Conservation (phyloP, 208 protist species). For the Leishmania turanica region DNA sequence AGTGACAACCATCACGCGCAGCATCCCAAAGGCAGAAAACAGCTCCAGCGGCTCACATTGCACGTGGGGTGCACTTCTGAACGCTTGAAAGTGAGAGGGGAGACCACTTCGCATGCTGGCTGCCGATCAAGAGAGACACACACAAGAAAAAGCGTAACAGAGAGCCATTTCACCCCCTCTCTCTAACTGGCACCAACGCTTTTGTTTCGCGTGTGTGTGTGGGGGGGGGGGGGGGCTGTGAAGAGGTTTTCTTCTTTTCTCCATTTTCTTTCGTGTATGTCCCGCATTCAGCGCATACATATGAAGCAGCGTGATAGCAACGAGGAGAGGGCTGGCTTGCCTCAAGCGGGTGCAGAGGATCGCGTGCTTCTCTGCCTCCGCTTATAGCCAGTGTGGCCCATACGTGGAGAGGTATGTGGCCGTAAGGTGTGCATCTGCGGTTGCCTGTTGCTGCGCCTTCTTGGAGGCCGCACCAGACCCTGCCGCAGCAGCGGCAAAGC, state of each 20-base stretch:
- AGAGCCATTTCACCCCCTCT: not conserved
- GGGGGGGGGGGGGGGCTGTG: too few relatives aligned
- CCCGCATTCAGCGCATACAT: not conserved
- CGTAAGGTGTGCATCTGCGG: slow-evolving; percentile 15
- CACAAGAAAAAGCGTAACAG: not conserved
- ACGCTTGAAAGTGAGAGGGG: not conserved
- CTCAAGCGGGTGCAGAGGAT: not conserved
- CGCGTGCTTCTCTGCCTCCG: not conserved
- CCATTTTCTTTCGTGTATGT: not conserved
- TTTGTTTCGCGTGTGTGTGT: not conserved
- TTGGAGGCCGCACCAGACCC: not conserved
- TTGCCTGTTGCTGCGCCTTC: slow-evolving; percentile 18
- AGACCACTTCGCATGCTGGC: not conserved
- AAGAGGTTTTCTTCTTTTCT: not conserved
- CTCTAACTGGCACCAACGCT: not conserved
- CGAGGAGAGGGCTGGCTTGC: not conserved
- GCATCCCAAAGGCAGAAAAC: not conserved
- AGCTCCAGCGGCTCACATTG: not conserved
- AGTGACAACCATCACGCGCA: not conserved
- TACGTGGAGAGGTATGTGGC: slow-evolving; percentile 10
- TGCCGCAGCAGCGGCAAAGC: slow-evolving; percentile 11
- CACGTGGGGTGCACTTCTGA: not conserved
- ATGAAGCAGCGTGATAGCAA: not conserved
- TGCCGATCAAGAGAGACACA: not conserved
- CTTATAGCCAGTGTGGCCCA: not conserved